Percentiles rank a stretch among this genome's conserved stretches.
These are phyloP conservation scores for Sclerotiophoma versabilis DNA, from an alignment of 2,329 filamentous ascomycete species.

Conservation along the genomic window DNA sequence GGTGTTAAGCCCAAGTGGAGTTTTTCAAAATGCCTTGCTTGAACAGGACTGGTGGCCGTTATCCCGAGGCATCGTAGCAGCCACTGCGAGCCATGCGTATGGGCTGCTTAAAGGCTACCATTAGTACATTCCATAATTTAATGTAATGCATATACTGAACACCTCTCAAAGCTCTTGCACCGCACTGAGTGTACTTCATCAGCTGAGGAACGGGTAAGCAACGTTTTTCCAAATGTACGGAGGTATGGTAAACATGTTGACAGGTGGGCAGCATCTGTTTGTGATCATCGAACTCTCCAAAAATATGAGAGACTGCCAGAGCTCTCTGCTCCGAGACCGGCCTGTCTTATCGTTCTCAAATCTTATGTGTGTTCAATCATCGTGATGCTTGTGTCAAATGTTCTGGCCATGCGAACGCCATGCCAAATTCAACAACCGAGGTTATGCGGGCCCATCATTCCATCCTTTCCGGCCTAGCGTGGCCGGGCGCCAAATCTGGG, in stretches of 20 bases:
- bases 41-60: slow-evolving; percentile 12
- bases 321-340: background rate
- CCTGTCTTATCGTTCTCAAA: background rate
- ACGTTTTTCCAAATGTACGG: background rate
- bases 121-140: background rate
- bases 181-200: background rate
- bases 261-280: background rate
- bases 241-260: background rate
- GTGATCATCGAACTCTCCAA: background rate
- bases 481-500: slow-evolving; percentile 10
- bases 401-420: slow-evolving; percentile 14
- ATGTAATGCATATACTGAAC: background rate
- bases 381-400: slow-evolving; percentile 7
- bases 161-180: background rate
- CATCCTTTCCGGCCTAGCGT: slow-evolving; percentile 11
- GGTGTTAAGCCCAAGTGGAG: background rate
- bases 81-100: slow-evolving; percentile 35
- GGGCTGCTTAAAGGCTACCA: slow-evolving; percentile 38
- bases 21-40: background rate
- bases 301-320: too few species aligned
- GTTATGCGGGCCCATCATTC: slow-evolving; percentile 5
- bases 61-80: background rate
- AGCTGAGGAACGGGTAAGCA: background rate
- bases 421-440: slow-evolving; percentile 22
- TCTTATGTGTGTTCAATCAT: slow-evolving; percentile 4